phyloP scores from a whole-genome alignment of 2,329 filamentous ascomycete species.

The Apiospora saccharicola region DNA sequence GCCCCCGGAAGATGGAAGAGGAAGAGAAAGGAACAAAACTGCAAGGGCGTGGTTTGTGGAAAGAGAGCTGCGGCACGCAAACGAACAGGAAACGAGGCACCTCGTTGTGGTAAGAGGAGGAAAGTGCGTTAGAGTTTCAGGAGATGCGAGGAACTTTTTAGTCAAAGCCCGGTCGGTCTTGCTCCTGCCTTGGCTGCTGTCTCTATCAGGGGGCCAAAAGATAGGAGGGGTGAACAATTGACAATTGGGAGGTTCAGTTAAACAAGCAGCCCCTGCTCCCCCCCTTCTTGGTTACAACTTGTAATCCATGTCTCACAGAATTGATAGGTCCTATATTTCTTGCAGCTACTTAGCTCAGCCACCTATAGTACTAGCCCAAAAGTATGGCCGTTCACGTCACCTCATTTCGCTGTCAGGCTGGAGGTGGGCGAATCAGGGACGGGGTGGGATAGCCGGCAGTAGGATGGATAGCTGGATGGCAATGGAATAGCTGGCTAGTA shows the following conservation, averaged over 20 bases:
- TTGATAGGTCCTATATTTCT: background rate
- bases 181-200: background rate
- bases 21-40: background rate
- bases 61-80: slow-evolving; percentile 16
- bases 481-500: background rate
- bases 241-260: slow-evolving; percentile 3
- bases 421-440: background rate
- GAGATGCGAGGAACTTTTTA: slow-evolving; percentile 14
- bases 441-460: background rate
- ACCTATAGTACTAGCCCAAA: background rate
- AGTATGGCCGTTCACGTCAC: background rate
- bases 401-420: background rate
- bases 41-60: slow-evolving; percentile 3
- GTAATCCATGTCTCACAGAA: background rate
- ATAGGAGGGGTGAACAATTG: background rate
- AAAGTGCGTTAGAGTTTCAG: slow-evolving; percentile 10
- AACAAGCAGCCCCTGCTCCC: slow-evolving; percentile 9
- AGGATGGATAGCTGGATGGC: background rate
- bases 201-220: background rate
- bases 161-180: background rate
- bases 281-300: background rate
- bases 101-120: slow-evolving; percentile 4
- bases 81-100: background rate
- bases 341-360: background rate
- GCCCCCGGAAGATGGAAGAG: background rate